These are phyloP conservation scores for Incumbomyces delicatus DNA, from an alignment of 2,329 filamentous ascomycete species.

Conservation along the genomic window DNA sequence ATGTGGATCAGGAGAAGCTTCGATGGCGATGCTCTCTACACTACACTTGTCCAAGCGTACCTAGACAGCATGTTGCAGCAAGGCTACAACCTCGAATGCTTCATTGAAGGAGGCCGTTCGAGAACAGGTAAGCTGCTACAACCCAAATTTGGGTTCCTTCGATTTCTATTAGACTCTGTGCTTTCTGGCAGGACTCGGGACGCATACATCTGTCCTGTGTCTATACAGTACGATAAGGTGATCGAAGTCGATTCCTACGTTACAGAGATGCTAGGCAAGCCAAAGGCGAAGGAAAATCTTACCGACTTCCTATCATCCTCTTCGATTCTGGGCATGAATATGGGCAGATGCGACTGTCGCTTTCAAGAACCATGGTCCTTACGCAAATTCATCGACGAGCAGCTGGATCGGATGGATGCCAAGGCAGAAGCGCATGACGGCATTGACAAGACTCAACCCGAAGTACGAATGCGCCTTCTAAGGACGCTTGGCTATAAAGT, in stretches of 20 bases:
- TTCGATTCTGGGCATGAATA: slow-evolving; percentile 75
- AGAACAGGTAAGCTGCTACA: slow-evolving; percentile 86
- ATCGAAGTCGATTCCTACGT: slow-evolving; percentile 97
- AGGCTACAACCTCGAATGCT: slow-evolving; percentile 93
- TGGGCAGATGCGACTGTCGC: slow-evolving; percentile 86
- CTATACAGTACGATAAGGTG: slow-evolving; percentile 97
- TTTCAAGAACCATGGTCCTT: slow-evolving; percentile 97
- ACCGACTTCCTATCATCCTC: slow-evolving; percentile 81
- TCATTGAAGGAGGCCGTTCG: slow-evolving; percentile 89
- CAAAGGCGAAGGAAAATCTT: slow-evolving; percentile 91
- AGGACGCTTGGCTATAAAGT: slow-evolving; percentile 87
- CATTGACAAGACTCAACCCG: slow-evolving; percentile 34
- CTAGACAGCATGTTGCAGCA: slow-evolving; percentile 85
- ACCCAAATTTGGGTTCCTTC: slow-evolving; percentile 91
- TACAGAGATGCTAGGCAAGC: slow-evolving; percentile 81
- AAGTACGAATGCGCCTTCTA: slow-evolving; percentile 58
- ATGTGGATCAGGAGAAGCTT: slow-evolving; percentile 69
- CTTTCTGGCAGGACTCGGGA: slow-evolving; percentile 81
- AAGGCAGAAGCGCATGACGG: slow-evolving; percentile 24
- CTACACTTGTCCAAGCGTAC: slow-evolving; percentile 88
- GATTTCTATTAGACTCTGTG: slow-evolving; percentile 82
- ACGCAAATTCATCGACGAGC: slow-evolving; percentile 67
- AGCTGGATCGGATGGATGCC: slow-evolving; percentile 49
- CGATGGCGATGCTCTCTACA: slow-evolving; percentile 82
- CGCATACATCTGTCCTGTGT: slow-evolving; percentile 87